Evolutionary conservation across 257 asterid species (phyloP).

Genomic region (Ilex asprella): DNA sequence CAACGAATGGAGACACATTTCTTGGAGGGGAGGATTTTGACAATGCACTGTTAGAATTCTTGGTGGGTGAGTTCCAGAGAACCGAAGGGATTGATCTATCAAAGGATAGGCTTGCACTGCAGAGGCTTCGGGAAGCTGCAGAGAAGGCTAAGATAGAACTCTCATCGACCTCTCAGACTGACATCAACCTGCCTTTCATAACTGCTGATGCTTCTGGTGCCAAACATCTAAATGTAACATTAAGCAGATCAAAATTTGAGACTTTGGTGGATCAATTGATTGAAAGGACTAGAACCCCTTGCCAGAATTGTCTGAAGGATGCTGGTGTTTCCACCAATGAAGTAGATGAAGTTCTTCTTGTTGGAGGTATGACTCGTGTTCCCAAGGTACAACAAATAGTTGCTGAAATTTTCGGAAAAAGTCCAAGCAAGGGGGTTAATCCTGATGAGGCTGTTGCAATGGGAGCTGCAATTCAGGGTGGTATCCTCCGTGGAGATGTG

Average conservation of each 20-base stretch:
- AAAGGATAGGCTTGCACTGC: background rate
- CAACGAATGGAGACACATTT: background rate
- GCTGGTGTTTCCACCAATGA: background rate
- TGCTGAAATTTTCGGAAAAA: slow-evolving; percentile 1
- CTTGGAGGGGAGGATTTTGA: background rate
- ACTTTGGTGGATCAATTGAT: background rate
- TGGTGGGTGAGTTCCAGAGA: slow-evolving; percentile 1
- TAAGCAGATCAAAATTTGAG: background rate
- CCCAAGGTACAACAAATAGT: background rate
- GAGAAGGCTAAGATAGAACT: background rate
- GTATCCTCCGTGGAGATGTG: slow-evolving; percentile 11
- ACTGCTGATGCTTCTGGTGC: slow-evolving; percentile 1
- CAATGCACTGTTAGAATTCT: background rate
- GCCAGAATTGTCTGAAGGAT: background rate
- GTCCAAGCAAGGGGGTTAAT: slow-evolving; percentile 7
- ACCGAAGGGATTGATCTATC: background rate
- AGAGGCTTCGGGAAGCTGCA: slow-evolving; percentile 1
- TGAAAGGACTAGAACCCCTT: background rate
- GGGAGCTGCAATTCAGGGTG: slow-evolving; percentile 12
- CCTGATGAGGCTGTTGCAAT: slow-evolving; percentile 10
- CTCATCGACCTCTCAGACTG: background rate
- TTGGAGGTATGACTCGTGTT: background rate
- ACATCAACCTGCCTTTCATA: slow-evolving; percentile 1
- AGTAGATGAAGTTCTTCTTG: background rate
- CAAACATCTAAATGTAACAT: background rate